These are phyloP conservation scores for Epichloe glyceriae DNA, from an alignment of 2,329 filamentous ascomycete species.

Conservation along the genomic window DNA sequence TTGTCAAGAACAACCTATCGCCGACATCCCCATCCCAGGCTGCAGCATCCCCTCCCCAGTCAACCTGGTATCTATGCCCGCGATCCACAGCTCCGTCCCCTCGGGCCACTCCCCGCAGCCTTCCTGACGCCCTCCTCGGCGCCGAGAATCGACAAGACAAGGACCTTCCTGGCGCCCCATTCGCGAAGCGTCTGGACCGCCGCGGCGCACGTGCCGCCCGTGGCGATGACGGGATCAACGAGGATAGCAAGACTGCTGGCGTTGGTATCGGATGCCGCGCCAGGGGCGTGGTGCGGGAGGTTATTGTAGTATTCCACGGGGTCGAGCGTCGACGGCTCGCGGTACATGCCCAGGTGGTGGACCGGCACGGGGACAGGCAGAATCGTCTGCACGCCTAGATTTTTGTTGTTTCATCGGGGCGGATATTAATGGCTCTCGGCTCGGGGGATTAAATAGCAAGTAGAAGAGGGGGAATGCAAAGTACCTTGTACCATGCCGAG, in stretches of 20 bases:
- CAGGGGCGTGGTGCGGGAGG: slow-evolving; percentile 57
- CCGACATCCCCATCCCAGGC: slow-evolving; percentile 81
- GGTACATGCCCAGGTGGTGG: slow-evolving; percentile 90
- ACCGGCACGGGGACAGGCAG: slow-evolving; percentile 70
- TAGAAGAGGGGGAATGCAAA: too few species aligned
- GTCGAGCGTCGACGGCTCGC: slow-evolving; percentile 73
- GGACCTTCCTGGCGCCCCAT: slow-evolving; percentile 76
- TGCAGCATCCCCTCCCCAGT: slow-evolving; percentile 79
- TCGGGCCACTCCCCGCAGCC: slow-evolving; percentile 71
- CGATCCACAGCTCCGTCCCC: slow-evolving; percentile 68
- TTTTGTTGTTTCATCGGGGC: too few species aligned
- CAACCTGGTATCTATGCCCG: slow-evolving; percentile 61
- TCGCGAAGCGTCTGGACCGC: slow-evolving; percentile 81
- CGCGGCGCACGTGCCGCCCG: slow-evolving; percentile 76
- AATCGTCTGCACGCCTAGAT: slow-evolving; percentile 60
- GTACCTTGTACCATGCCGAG: slow-evolving; percentile 78
- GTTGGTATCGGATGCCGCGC: slow-evolving; percentile 18
- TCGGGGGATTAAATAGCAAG: too few species aligned
- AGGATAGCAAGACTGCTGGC: slow-evolving; percentile 58
- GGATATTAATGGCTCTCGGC: too few species aligned
- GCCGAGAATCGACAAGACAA: slow-evolving; percentile 65
- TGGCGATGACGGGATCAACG: slow-evolving; percentile 87
- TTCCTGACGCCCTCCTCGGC: slow-evolving; percentile 56
- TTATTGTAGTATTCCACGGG: slow-evolving; percentile 98
- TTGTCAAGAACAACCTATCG: slow-evolving; percentile 76